Percentiles rank a stretch among this genome's conserved stretches.
Conservation (phyloP, 345 rosid species). For the Atalantia buxifolia region DNA sequence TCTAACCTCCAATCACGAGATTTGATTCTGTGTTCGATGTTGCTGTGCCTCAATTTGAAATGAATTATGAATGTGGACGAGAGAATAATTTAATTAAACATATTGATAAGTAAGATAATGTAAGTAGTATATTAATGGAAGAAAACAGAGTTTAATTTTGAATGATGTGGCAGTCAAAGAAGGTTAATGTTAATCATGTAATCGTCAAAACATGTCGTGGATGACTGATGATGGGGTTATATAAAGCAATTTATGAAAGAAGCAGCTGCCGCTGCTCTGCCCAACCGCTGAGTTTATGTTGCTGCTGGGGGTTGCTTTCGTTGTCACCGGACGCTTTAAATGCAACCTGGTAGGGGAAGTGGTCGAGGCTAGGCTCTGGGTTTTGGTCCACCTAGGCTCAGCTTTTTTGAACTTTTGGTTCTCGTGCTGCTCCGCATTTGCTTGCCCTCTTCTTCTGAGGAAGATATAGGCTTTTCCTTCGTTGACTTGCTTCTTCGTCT, state of each 20-base stretch:
- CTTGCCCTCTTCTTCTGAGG: too few relatives aligned
- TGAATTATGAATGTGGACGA: conserved; percentile 7
- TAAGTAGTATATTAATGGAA: too few relatives aligned
- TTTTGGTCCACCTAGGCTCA: too few relatives aligned
- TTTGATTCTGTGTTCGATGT: conserved; percentile 25
- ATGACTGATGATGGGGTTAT: background rate
- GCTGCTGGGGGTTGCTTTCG: background rate
- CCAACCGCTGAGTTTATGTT: background rate
- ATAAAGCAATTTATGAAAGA: background rate
- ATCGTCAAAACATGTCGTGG: too few relatives aligned
- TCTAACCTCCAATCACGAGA: conserved; percentile 46
- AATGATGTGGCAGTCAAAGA: background rate
- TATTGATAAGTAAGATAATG: too few relatives aligned
- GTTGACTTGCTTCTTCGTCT: too few relatives aligned
- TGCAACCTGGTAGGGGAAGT: background rate
- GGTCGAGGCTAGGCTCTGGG: background rate
- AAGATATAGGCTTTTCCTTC: too few relatives aligned
- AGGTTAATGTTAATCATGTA: background rate
- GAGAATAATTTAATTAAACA: background rate
- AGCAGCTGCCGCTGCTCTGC: background rate
- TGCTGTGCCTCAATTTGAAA: conserved; percentile 3
- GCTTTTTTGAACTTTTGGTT: background rate
- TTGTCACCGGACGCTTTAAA: background rate
- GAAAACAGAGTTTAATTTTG: background rate
- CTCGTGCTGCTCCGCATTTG: too few relatives aligned